Evolutionary conservation across 1,139 yeast species (phyloP), one percentile per base, ranked within the genome.

Genomic region (Pneumocystis carinii): DNA sequence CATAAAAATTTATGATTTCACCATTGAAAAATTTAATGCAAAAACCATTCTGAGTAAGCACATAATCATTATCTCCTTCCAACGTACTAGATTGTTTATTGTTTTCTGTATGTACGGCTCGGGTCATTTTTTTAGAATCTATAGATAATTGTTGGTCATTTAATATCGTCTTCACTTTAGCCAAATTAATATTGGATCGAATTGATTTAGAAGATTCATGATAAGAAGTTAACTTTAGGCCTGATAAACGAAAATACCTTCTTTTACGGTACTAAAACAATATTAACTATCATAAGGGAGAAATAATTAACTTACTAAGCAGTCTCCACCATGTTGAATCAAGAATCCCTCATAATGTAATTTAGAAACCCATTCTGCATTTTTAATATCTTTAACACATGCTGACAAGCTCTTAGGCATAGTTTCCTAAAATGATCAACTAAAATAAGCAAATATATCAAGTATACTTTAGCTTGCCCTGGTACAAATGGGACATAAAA

Each of bases 301-400:
- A 48, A 48, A 10, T n/a, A 24, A 24, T 48, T 24, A 3, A 48
- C 55, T 24, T 57, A 57, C 59, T 15, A 79, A 80, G 70, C 88
- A 83, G 74, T 86, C 94, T 0, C 92, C 92, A 24, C 92, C 94
- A 68, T 84, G 88, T 74, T 86, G 94, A 64, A 83, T 82, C 74
- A 86, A 75, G 70, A 78, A 84, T 2, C 92, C 92, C 69, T 84
- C 85, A 66, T 75, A 72, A 35, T 58, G 60, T 19, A 57, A 61
- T n/a, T 62, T 59, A 12, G 62, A 59, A 55, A 65, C 62, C 69
- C 69, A 67, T 59, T 63, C 67, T 5, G 66, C 67, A 59, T 59
- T 62, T 38, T 57, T 56, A 37, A 65, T 19, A 19, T 65, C 67
- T 6, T 62, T 61, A 15, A 65, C 56, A 15, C 66, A 65, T 17